Conservation (phyloP, 208 protist species). For the Wallacemonas sp. region DNA sequence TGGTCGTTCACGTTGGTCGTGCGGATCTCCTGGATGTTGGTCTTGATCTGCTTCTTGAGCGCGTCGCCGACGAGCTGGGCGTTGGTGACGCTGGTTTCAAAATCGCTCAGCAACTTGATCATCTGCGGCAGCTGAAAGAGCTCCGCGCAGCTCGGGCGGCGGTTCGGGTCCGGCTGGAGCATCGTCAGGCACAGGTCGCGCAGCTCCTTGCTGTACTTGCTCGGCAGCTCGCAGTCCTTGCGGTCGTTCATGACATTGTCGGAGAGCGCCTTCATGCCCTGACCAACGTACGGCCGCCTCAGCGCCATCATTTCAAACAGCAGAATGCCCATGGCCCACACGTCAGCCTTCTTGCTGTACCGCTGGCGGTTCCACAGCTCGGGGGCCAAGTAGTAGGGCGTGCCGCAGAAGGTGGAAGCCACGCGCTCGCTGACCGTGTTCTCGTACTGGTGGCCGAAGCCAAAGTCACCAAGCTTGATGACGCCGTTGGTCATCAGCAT, state of each 20-base stretch:
- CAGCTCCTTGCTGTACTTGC: conserved; percentile 57
- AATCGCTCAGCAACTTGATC: conserved; percentile 56
- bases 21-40: conserved; percentile 57
- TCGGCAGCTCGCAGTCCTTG: conserved; percentile 58
- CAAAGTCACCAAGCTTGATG: conserved; percentile 89
- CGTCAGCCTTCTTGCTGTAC: conserved; percentile 93
- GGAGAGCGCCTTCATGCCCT: conserved; percentile 69
- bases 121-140: conserved; percentile 62
- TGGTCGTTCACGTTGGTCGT: conserved; percentile 39
- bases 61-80: conserved; percentile 44
- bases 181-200: conserved; percentile 66
- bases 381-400: conserved; percentile 92
- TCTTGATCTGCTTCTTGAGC: conserved; percentile 47
- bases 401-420: conserved; percentile 85
- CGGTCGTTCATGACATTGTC: conserved; percentile 65
- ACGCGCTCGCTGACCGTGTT: conserved; percentile 75
- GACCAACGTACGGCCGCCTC: conserved; percentile 73
- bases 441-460: conserved; percentile 83
- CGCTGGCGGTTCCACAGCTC: conserved; percentile 88
- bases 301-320: conserved; percentile 86
- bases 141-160: conserved; percentile 47
- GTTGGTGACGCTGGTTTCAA: conserved; percentile 49
- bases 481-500: conserved; percentile 80
- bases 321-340: conserved; percentile 89
- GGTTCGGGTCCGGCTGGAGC: conserved; percentile 53